A percentile compares a stretch with the other conserved stretches of the same genome.
Evolutionary conservation across 108 stramenopile genomes (phyloP).

Genomic region (Fragilariopsis cylindrus): DNA sequence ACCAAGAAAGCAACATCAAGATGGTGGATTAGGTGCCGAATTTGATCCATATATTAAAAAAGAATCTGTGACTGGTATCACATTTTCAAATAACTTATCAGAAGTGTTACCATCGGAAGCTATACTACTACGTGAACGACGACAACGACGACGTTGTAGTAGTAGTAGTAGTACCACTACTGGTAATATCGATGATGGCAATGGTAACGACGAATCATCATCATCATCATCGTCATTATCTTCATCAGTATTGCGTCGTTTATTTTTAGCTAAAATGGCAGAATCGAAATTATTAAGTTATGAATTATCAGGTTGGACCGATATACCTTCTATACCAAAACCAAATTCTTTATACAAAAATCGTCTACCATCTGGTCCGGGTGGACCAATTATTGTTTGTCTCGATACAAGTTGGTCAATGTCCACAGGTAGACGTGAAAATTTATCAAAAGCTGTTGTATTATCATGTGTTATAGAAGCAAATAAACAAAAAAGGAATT

Average conservation of each 20-base stretch:
- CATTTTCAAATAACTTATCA: conserved; percentile 55
- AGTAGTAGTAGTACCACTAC: too few relatives aligned
- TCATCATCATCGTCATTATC: conserved; percentile 7
- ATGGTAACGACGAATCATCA: neutral
- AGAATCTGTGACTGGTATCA: conserved; percentile 59
- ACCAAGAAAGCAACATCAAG: conserved; percentile 39
- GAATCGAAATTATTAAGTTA: conserved; percentile 71
- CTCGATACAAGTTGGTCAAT: conserved; percentile 84
- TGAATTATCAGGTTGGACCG: conserved; percentile 60
- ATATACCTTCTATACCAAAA: conserved; percentile 56
- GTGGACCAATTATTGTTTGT: conserved; percentile 75
- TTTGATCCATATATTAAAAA: conserved; percentile 47
- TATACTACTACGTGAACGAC: conserved; percentile 37
- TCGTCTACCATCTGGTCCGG: conserved; percentile 55
- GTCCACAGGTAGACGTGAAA: conserved; percentile 59
- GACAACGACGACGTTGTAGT: too few relatives aligned
- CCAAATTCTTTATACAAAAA: conserved; percentile 28
- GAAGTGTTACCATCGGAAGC: conserved; percentile 82
- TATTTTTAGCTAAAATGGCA: conserved; percentile 71
- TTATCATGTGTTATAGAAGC: conserved; percentile 65
- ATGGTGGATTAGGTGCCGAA: conserved; percentile 63
- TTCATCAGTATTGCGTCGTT: conserved; percentile 43
- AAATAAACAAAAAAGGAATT: conserved; percentile 57
- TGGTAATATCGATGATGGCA: too few relatives aligned
- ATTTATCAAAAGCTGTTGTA: conserved; percentile 74